Evolutionary conservation across 139 green algal species (phyloP), one percentile per base, ranked within the genome.

Genomic region (Picochlorum sp.): DNA sequence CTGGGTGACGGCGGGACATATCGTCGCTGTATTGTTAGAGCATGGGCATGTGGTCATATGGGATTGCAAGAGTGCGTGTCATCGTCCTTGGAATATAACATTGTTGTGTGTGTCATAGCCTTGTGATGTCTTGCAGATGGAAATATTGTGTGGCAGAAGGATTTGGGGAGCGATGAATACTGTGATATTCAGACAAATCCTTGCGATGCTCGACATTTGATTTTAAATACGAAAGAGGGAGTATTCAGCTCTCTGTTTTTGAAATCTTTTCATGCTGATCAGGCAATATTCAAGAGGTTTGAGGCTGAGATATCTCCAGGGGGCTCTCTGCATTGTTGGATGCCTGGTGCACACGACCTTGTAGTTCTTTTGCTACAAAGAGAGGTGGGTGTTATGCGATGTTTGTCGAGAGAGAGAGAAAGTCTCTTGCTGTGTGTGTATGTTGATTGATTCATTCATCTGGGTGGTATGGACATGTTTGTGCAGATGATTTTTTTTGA

Each of bases 401-500:
- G 23, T 83, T 88, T 62, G 67, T 93, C 15, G 70, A 0, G 28
- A 30, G 28, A 30, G 28, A 30, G 28, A 5, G 28, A 30, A 4
- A 5, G 24, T 28, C 28, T 30, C 28, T 7, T 0, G 28, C 28
- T 30, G 28, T 30, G 28, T 30, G 28, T 30, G 28, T 7, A 5
- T 30, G 28, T 30, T 30, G 28, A 30, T 30, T 30, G 26, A 30
- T 30, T 30, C 4, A 30, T 7, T 30, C 28, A 30, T 30, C 28
- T 30, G 28, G 4, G 4, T 30, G 4, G 28, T 30, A 6, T 30
- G 28, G 7, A 91, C 60, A 66, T 92, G 62, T 63, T 79, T 1
- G 66, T 77, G 1, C 85, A 92, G 78, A 67, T 81, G 47, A 75
- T 91, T 21, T 67, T 91, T 21, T 92, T 90, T 63, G 86, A 94